Base-by-base conservation (phyloP, 169 alveolate genomes). In the Plasmodium blacklocki region DNA sequence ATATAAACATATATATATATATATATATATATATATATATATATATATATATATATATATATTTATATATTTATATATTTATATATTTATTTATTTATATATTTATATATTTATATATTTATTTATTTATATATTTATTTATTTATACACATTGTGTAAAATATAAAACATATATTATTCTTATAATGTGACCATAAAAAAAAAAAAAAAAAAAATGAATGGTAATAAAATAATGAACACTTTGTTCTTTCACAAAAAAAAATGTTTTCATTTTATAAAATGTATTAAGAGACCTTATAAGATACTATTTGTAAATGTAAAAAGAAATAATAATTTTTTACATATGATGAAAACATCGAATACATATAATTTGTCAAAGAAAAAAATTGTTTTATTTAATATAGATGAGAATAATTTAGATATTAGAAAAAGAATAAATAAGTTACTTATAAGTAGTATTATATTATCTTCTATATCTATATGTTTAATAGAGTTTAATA, bases 401-500 rank as follows among this genome's bases (percentile, higher is more conserved):
- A 60, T 83, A 8, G 85, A 83, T 56, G 23, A 54, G 26, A 19
- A 60, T 18, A 18, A 50, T 7, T 47, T 52, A 62, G n/a, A 47
- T 32, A 83, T 83, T 5, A 59, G 71, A 47, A 83, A 52, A 60
- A 52, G 45, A n/a, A 56, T 83, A 11, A 71, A 83, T 2, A 68
- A 43, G 11, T 9, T 47, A 15, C 18, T 83, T 45, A 43, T 54
- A 6, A 73, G 73, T 19, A 75, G 91, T 29, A 49, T 83, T n/a
- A 8, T 83, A 15, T 60, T 83, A 1, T 68, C 91, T 18, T 83
- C 91, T 5, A 6, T 83, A 29, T 29, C 74, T 18, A 83, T 83
- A 3, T 68, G 74, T 18, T 67, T 83, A 21, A 47, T 83, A 26
- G 91, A 83, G 50, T 56, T 83, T n/a, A 73, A 68, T 39, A 11